Evolutionary conservation across 2,329 filamentous ascomycete species (phyloP).

Genomic region (Calonectria montana): DNA sequence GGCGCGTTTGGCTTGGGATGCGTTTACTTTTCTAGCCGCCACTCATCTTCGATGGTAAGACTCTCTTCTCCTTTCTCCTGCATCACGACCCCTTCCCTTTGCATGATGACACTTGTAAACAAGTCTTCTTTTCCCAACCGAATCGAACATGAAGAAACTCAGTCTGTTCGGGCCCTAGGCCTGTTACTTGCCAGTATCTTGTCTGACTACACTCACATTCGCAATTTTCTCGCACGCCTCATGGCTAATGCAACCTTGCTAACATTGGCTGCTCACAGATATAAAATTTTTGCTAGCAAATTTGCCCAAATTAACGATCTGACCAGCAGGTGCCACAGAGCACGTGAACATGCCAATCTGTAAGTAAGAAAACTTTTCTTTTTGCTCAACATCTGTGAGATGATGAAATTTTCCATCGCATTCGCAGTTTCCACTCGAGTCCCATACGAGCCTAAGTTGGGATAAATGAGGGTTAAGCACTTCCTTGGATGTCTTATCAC

Average conservation of each 20-base stretch:
- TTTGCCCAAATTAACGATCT: not conserved
- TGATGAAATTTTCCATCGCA: slow-evolving; percentile 82
- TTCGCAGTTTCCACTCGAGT: slow-evolving; percentile 93
- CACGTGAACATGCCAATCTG: slow-evolving; percentile 14
- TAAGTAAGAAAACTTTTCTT: slow-evolving; percentile 33
- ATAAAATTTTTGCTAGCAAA: slow-evolving; percentile 19
- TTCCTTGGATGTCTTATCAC: slow-evolving; percentile 83
- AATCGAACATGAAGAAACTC: slow-evolving; percentile 87
- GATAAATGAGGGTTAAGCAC: slow-evolving; percentile 74
- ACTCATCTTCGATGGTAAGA: slow-evolving; percentile 39
- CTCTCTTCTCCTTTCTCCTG: slow-evolving; percentile 28
- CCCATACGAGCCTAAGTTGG: slow-evolving; percentile 73
- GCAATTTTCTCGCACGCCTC: slow-evolving; percentile 2
- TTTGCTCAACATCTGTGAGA: slow-evolving; percentile 41
- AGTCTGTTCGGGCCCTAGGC: slow-evolving; percentile 75
- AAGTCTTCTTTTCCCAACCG: slow-evolving; percentile 89
- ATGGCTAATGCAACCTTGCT: slow-evolving; percentile 29
- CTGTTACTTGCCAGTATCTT: slow-evolving; percentile 95
- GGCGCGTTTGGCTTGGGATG: slow-evolving; percentile 12
- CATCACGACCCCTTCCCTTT: slow-evolving; percentile 42
- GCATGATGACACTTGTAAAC: slow-evolving; percentile 78
- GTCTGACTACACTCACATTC: slow-evolving; percentile 68
- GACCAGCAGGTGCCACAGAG: slow-evolving; percentile 26
- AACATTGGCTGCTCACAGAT: slow-evolving; percentile 33
- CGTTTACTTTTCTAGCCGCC: slow-evolving; percentile 15